phyloP scores from a whole-genome alignment of 805 yeast genomes.

The Yarrowia deformans region DNA sequence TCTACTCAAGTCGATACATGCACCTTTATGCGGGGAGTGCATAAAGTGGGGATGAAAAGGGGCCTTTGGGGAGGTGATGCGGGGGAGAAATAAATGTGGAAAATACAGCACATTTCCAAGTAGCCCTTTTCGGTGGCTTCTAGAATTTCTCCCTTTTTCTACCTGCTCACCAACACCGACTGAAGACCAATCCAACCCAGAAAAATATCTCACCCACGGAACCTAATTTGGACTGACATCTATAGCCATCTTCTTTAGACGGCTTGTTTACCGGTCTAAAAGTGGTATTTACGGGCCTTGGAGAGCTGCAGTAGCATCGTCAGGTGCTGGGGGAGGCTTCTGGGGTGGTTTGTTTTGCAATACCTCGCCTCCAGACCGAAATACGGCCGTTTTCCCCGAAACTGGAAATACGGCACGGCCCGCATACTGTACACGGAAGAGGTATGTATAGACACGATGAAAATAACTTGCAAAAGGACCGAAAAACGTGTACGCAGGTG shows the following conservation, averaged over 20 bases:
- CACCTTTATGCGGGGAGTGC: slow-evolving; percentile 22
- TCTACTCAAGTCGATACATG: slow-evolving; percentile 4
- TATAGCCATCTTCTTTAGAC: not conserved
- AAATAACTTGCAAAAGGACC: not conserved
- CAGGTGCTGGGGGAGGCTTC: not conserved
- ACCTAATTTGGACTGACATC: not conserved
- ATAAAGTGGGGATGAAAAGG: slow-evolving; percentile 21
- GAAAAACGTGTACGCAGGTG: not conserved
- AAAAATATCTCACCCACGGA: slow-evolving; percentile 21
- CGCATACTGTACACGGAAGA: not conserved
- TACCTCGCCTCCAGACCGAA: not conserved
- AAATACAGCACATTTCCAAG: not conserved
- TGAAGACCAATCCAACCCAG: not conserved
- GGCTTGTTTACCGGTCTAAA: not conserved
- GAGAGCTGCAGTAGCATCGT: not conserved
- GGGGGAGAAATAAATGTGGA: not conserved
- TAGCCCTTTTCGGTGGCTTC: too few relatives aligned
- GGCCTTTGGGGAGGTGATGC: not conserved
- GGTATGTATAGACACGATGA: not conserved
- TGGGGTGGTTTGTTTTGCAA: not conserved
- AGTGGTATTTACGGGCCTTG: not conserved
- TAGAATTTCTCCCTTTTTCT: too few relatives aligned
- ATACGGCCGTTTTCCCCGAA: not conserved
- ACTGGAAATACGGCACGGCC: not conserved
- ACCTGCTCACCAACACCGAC: too few relatives aligned